Conservation (phyloP, 1,139 yeast species). For the Candida freyschussii region DNA sequence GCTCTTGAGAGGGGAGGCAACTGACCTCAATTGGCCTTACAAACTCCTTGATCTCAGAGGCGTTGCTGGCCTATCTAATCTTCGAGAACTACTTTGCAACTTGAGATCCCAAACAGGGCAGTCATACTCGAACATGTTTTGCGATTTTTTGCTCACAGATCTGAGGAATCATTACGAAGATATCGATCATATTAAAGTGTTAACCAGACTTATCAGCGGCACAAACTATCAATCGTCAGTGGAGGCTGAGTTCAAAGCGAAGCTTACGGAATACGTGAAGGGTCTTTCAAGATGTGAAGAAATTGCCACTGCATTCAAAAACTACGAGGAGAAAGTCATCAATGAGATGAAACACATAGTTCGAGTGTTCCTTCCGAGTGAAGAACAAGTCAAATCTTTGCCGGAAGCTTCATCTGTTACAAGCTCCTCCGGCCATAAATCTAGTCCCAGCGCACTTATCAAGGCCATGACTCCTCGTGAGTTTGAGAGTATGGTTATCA, state of each 20-base stretch:
- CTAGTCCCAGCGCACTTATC: conserved; percentile 44
- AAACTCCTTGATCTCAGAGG: conserved; percentile 47
- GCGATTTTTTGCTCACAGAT: conserved; percentile 53
- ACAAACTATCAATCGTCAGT: conserved; percentile 21
- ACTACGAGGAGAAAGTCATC: conserved; percentile 63
- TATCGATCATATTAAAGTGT: conserved; percentile 44
- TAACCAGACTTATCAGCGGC: conserved; percentile 40
- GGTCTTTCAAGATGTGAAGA: conserved; percentile 63
- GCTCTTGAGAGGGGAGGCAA: conserved; percentile 48
- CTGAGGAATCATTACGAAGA: conserved; percentile 51
- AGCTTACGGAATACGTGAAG: conserved; percentile 42
- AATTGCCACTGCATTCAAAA: conserved; percentile 56
- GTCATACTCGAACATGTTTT: conserved; percentile 55
- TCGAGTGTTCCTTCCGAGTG: conserved; percentile 54
- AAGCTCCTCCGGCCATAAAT: conserved; percentile 15
- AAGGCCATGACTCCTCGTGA: conserved; percentile 66
- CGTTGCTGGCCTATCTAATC: conserved; percentile 54
- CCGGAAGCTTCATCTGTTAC: conserved; percentile 20
- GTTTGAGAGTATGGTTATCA: conserved; percentile 64
- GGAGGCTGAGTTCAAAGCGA: conserved; percentile 31
- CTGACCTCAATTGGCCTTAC: conserved; percentile 40
- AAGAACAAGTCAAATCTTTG: conserved; percentile 23
- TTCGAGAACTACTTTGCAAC: conserved; percentile 47
- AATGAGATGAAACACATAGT: conserved; percentile 72
- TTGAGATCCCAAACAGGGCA: conserved; percentile 61